Conservation (phyloP, 2,329 filamentous ascomycete species). For the Emydomyces testavorans region DNA sequence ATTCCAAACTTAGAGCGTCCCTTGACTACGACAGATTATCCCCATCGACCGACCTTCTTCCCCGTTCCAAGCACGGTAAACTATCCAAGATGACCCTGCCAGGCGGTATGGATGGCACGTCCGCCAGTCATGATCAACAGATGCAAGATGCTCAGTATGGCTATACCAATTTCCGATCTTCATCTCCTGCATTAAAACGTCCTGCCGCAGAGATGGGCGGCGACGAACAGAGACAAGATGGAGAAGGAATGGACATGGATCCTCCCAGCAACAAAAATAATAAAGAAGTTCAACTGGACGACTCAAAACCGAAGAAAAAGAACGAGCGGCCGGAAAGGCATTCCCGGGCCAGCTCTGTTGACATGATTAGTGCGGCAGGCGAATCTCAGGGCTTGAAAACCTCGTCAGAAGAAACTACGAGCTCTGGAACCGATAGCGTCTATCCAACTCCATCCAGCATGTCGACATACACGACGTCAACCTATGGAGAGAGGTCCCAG, state of each 20-base stretch:
- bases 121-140: slow-evolving; percentile 21
- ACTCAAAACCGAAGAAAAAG: slow-evolving; percentile 20
- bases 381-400: slow-evolving; percentile 11
- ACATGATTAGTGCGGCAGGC: slow-evolving; percentile 29
- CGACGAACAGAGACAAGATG: slow-evolving; percentile 22
- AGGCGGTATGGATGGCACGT: slow-evolving; percentile 22
- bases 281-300: slow-evolving; percentile 26
- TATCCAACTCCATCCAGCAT: slow-evolving; percentile 32
- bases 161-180: slow-evolving; percentile 18
- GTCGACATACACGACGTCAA: slow-evolving; percentile 27
- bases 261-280: slow-evolving; percentile 13
- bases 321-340: slow-evolving; percentile 16
- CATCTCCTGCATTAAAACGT: slow-evolving; percentile 44
- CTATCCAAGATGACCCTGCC: slow-evolving; percentile 34
- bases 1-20: not conserved
- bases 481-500: slow-evolving; percentile 21
- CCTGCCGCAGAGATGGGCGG: slow-evolving; percentile 45
- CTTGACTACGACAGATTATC: not conserved
- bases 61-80: not conserved
- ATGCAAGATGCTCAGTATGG: slow-evolving; percentile 24
- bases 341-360: slow-evolving; percentile 32
- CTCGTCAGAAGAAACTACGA: slow-evolving; percentile 23
- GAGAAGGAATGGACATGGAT: slow-evolving; percentile 20
- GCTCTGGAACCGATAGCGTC: slow-evolving; percentile 25
- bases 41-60: slow-evolving; percentile 35